Evolutionary conservation across 177 flowering plant species (phyloP).

Genomic region (Vitis hybrid): DNA sequence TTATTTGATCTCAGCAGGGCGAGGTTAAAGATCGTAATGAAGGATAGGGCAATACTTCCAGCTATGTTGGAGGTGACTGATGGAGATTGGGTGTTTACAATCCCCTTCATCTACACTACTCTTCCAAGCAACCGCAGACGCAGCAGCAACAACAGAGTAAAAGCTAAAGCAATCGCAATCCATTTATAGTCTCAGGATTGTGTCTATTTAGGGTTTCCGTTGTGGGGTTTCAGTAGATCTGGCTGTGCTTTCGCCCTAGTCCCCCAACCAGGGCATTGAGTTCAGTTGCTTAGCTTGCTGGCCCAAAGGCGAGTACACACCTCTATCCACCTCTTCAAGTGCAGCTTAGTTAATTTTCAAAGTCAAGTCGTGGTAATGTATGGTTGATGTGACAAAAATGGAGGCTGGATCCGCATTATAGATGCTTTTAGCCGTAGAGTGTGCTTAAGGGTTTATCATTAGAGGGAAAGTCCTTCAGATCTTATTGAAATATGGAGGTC

Average conservation of each 20-base stretch:
- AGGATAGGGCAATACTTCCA: too few species aligned
- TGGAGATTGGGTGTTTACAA: too few species aligned
- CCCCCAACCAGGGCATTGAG: background rate
- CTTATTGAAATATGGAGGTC: background rate
- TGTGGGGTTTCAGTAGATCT: slow-evolving; percentile 2
- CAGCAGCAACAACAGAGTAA: background rate
- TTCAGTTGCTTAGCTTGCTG: slow-evolving; percentile 1
- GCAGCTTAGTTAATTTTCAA: background rate
- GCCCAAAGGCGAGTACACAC: background rate
- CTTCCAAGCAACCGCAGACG: background rate
- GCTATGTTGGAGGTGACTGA: too few species aligned
- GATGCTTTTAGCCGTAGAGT: background rate
- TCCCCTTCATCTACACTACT: background rate
- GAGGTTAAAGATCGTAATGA: too few species aligned
- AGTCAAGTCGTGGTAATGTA: too few species aligned
- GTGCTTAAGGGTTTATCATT: background rate
- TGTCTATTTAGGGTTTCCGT: background rate
- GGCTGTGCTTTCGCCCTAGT: background rate
- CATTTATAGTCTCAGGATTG: background rate
- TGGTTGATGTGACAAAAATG: too few species aligned
- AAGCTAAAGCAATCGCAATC: slow-evolving; percentile 1
- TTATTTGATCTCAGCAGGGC: too few species aligned
- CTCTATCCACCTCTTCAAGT: background rate
- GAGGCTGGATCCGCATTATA: background rate
- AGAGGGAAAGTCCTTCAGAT: background rate